phyloP scores from a whole-genome alignment of 2,329 filamentous ascomycete genomes.

The Podosphaera leucotricha region DNA sequence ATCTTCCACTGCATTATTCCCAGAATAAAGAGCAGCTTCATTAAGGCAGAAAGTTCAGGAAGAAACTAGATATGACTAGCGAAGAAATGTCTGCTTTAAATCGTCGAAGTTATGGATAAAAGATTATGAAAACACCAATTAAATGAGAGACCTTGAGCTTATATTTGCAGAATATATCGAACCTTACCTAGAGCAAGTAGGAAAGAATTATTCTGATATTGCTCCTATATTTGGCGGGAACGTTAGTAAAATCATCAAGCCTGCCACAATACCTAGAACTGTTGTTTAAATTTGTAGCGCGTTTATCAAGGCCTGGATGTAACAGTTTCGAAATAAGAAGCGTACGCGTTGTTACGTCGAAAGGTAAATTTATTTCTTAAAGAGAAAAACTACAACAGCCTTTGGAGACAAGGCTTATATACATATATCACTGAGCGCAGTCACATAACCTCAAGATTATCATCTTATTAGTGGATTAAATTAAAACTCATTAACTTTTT shows the following conservation, averaged over 20 bases:
- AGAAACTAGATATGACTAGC: not conserved
- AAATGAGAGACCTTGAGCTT: not conserved
- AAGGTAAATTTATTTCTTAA: too few species aligned
- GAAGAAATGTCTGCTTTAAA: not conserved
- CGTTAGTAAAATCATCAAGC: not conserved
- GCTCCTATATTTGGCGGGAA: not conserved
- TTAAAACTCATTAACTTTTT: too few species aligned
- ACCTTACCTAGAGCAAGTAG: not conserved
- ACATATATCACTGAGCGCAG: too few species aligned
- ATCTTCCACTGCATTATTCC: not conserved
- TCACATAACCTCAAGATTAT: too few species aligned
- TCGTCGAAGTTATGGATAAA: not conserved
- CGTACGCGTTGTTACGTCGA: too few species aligned
- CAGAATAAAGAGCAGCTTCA: not conserved
- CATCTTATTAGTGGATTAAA: too few species aligned
- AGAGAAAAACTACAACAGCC: too few species aligned
- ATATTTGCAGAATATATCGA: constrained; percentile 1
- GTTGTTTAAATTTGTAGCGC: not conserved
- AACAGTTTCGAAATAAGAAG: too few species aligned
- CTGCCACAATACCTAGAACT: not conserved
- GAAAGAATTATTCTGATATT: not conserved
- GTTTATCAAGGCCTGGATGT: too few species aligned
- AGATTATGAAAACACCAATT: not conserved
- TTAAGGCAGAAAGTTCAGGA: not conserved
- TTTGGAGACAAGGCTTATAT: too few species aligned